Evolutionary conservation across 169 alveolate genomes (phyloP), one percentile per base, ranked within the genome.

Genomic region (Cryptosporidium andersoni): DNA sequence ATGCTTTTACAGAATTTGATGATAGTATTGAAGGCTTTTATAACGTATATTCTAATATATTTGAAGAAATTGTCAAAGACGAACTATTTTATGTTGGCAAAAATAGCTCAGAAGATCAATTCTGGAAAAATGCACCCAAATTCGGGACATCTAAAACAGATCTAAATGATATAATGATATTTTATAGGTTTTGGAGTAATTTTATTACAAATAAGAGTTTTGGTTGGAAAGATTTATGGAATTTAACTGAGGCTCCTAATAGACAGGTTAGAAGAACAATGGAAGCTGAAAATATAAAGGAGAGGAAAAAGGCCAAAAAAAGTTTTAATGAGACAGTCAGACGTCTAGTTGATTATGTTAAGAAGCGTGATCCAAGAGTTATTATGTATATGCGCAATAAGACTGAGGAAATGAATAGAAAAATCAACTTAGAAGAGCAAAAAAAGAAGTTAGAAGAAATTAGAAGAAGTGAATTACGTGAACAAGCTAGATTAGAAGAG

Each of bases 101-200:
- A 80, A 52, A 49, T 60, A 88, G 88, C n/a, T 90, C 80, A 25
- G 82, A 16, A 34, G 66, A 74, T 11, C 81, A 64, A 65, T 60
- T 91, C 92, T 4, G 62, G 85, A 37, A 5, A 12, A 60, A 39
- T 34, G 89, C 92, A 1, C 82, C 80, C 25, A 60, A 63, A 51
- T 94, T 94, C 64, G 97, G 97, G 1, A 85, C 81, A 39, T 66
- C 91, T 16, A 64, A 81, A n/a, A 66, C 93, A 16, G 3, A 48
- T 39, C 81, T 91, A 14, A 94, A 93, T 39, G 82, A 74, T 2
- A 91, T 94, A 9, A 90, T 89, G 63, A 90, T 67, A 1, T 94
- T 94, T 80, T 94, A 94, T 65, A 82, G 88, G 4, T 91, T 88
- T 81, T 94, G 97, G 97, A 82, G 89, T n/a, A 80, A 90, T 64